Evolutionary conservation across 1,284 basidiomycete genomes (phyloP).

Genomic region (Xanthoconium separans): DNA sequence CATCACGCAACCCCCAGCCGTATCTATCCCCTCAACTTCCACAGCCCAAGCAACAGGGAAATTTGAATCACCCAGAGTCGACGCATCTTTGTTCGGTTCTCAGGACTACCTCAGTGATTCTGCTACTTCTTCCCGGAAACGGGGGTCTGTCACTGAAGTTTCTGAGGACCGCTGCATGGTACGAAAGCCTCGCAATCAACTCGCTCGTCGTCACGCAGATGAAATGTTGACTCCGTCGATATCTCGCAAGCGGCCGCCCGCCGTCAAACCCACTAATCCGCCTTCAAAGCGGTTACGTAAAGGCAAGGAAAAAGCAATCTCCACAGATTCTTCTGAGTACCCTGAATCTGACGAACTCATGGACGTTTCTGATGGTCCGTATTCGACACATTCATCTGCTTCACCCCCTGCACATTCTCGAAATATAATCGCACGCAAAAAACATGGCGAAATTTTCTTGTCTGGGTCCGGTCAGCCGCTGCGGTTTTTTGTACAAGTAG

Average conservation of each 20-base stretch:
- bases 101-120: slow-evolving; percentile 5
- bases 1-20: slow-evolving; percentile 7
- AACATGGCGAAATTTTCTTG: slow-evolving; percentile 28
- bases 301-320: slow-evolving; percentile 27
- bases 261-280: slow-evolving; percentile 16
- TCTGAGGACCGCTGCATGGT: slow-evolving; percentile 10
- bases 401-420: slow-evolving; percentile 13
- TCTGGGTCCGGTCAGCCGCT: slow-evolving; percentile 36
- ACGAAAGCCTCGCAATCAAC: slow-evolving; percentile 6
- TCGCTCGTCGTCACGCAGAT: slow-evolving; percentile 3
- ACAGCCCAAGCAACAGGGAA: background rate
- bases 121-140: slow-evolving; percentile 9
- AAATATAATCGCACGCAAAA: slow-evolving; percentile 20
- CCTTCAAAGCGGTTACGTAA: slow-evolving; percentile 27
- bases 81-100: slow-evolving; percentile 3
- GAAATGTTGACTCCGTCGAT: slow-evolving; percentile 8
- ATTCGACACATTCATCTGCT: slow-evolving; percentile 12
- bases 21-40: slow-evolving; percentile 5
- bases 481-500: slow-evolving; percentile 59
- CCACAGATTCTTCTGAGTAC: slow-evolving; percentile 20
- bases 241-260: slow-evolving; percentile 25
- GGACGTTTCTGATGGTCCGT: slow-evolving; percentile 10
- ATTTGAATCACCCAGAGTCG: background rate
- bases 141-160: slow-evolving; percentile 3
- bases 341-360: slow-evolving; percentile 16